A percentile compares a stretch with the other conserved stretches of the same genome.
Evolutionary conservation across 1,284 basidiomycete species (phyloP).

Genomic region (Moesziomyces globuligerus): DNA sequence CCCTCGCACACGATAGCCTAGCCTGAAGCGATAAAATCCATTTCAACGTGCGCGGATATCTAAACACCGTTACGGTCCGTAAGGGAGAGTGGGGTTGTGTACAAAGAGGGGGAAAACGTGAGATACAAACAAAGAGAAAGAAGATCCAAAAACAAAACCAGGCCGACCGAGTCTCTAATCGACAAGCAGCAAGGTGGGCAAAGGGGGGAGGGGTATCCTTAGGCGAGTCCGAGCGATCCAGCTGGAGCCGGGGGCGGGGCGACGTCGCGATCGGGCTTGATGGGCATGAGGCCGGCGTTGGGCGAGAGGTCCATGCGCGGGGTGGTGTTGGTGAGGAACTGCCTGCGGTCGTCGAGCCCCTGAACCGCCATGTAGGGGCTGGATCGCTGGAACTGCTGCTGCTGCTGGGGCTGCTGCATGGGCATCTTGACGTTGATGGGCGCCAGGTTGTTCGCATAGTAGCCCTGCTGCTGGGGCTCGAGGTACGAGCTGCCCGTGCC

Average conservation of each 20-base stretch:
- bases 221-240: too few species aligned
- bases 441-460: conserved; percentile 25
- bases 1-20: background rate
- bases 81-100: conserved; percentile 5
- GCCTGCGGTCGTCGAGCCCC: conserved; percentile 14
- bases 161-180: too few species aligned
- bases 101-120: conserved; percentile 4
- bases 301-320: conserved; percentile 30
- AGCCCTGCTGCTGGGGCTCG: conserved; percentile 11
- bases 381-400: conserved; percentile 18
- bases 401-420: conserved; percentile 8
- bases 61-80: conserved; percentile 41
- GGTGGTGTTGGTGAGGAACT: conserved; percentile 17
- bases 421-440: conserved; percentile 28
- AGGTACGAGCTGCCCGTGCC: conserved; percentile 31
- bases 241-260: conserved; percentile 24
- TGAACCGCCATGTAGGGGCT: conserved; percentile 32
- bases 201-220: too few species aligned
- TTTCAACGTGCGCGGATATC: conserved; percentile 30
- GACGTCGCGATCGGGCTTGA: conserved; percentile 29
- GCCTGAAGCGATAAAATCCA: conserved; percentile 5
- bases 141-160: too few species aligned
- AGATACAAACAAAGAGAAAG: background rate
- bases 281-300: conserved; percentile 17
- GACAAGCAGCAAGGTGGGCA: too few species aligned